Conservation (phyloP, 768 basidiomycete species). For the Lactifluus pinguis region DNA sequence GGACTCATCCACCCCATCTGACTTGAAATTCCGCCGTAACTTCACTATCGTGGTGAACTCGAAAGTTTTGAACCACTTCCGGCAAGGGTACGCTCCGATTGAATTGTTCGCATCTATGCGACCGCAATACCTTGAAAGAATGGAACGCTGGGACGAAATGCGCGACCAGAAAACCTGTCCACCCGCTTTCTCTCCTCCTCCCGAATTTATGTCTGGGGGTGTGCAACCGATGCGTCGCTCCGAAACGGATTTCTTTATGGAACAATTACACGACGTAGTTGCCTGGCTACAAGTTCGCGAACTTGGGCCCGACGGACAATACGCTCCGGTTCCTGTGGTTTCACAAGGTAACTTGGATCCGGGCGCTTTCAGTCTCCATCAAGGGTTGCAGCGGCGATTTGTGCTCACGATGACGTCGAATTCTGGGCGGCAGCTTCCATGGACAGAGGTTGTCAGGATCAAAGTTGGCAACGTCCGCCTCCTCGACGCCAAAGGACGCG, state of each 20-base stretch:
- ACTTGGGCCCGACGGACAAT: constrained; percentile 75
- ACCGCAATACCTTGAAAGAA: constrained; percentile 75
- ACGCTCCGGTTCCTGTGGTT: constrained; percentile 74
- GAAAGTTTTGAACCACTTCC: constrained; percentile 64
- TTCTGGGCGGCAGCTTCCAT: constrained; percentile 84
- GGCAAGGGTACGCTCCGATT: constrained; percentile 72
- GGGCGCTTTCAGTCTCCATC: constrained; percentile 82
- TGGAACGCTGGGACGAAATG: constrained; percentile 92
- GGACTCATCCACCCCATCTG: constrained; percentile 58
- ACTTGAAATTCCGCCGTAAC: constrained; percentile 74
- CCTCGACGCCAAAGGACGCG: constrained; percentile 72
- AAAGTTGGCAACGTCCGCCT: constrained; percentile 78
- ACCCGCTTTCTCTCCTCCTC: constrained; percentile 17
- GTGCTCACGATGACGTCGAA: constrained; percentile 71
- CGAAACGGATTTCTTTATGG: constrained; percentile 83
- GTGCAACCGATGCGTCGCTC: constrained; percentile 81
- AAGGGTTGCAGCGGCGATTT: constrained; percentile 86
- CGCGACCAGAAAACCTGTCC: constrained; percentile 59
- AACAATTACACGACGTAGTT: constrained; percentile 86
- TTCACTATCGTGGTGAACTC: constrained; percentile 71
- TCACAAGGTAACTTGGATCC: constrained; percentile 68
- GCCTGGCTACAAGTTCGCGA: constrained; percentile 83
- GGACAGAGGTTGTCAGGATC: constrained; percentile 70
- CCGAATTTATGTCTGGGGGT: constrained; percentile 34
- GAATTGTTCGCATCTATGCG: constrained; percentile 84